A percentile compares a stretch with the other conserved stretches of the same genome.
phyloP scores from a whole-genome alignment of 257 asterid species.

The Solanum megistacrolobum region DNA sequence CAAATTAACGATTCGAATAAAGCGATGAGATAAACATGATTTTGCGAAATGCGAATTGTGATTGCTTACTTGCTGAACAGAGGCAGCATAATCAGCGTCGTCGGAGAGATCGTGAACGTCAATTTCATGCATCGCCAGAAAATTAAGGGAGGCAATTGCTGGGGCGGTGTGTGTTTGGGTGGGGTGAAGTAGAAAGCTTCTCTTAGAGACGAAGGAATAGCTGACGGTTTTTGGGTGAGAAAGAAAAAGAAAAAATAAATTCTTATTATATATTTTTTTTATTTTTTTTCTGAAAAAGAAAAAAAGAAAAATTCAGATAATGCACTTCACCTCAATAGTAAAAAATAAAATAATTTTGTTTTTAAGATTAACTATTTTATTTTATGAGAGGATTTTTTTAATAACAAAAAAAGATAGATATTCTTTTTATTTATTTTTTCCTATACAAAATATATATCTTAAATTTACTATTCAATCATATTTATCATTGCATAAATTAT shows the following conservation, averaged over 20 bases:
- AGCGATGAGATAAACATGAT: neutral
- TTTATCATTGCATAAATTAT: neutral
- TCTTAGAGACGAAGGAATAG: neutral
- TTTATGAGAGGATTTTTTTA: neutral
- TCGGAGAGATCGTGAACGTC: slow-evolving; percentile 4
- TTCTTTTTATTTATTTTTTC: no score
- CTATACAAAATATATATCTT: no score
- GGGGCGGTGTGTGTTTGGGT: neutral
- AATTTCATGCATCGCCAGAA: neutral
- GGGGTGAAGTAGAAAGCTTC: neutral
- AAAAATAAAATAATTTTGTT: no score
- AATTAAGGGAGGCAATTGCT: neutral
- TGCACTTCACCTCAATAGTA: neutral
- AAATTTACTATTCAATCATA: no score
- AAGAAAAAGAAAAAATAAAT: neutral
- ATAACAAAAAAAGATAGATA: no score
- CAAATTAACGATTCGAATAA: neutral
- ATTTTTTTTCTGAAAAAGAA: neutral
- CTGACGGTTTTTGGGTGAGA: neutral
- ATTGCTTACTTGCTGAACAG: slow-evolving; percentile 4
- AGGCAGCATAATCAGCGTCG: slow-evolving; percentile 1
- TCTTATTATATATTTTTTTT: neutral
- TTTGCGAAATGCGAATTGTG: neutral
- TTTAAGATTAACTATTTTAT: no score
- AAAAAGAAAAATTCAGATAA: no score